These are phyloP conservation scores for Yamagishiella unicocca DNA, from an alignment of 139 green algal genomes.

Conservation along the genomic window DNA sequence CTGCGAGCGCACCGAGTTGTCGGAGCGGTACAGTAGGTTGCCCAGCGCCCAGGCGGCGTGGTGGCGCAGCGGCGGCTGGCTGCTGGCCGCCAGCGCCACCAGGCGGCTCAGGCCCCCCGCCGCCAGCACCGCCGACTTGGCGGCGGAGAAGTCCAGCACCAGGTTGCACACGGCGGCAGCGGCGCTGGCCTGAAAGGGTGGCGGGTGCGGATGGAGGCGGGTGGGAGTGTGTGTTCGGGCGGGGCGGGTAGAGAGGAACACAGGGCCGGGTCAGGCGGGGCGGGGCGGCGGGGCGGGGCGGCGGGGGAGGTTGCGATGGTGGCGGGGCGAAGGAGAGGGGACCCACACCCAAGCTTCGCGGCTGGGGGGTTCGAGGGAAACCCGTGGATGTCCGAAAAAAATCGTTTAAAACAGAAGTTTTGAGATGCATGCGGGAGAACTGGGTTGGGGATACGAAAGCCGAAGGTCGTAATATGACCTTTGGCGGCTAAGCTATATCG, in stretches of 20 bases:
- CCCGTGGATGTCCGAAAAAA: too few relatives aligned
- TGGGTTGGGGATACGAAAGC: too few relatives aligned
- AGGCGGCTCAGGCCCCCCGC: conserved; percentile 53
- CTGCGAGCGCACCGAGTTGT: conserved; percentile 48
- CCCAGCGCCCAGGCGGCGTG: conserved; percentile 84
- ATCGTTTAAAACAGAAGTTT: too few relatives aligned
- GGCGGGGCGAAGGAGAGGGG: neutral
- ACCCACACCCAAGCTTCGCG: too few relatives aligned
- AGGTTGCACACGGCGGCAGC: conserved; percentile 87
- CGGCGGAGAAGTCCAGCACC: conserved; percentile 80
- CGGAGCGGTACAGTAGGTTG: conserved; percentile 73
- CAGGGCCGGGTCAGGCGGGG: neutral
- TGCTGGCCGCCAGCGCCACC: conserved; percentile 53
- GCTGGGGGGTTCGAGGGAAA: too few relatives aligned
- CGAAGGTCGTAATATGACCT: too few relatives aligned
- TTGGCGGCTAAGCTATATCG: too few relatives aligned
- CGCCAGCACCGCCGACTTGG: conserved; percentile 77
- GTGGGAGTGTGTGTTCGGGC: neutral
- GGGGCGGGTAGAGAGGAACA: too few relatives aligned
- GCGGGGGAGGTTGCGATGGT: neutral
- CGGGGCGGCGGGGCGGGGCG: too few relatives aligned
- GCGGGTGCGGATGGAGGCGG: neutral
- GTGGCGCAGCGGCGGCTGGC: conserved; percentile 60
- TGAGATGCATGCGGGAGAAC: too few relatives aligned
- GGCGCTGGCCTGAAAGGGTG: conserved; percentile 62